Evolutionary conservation across 306 rosid species (phyloP).

Genomic region (Prunus persica): DNA sequence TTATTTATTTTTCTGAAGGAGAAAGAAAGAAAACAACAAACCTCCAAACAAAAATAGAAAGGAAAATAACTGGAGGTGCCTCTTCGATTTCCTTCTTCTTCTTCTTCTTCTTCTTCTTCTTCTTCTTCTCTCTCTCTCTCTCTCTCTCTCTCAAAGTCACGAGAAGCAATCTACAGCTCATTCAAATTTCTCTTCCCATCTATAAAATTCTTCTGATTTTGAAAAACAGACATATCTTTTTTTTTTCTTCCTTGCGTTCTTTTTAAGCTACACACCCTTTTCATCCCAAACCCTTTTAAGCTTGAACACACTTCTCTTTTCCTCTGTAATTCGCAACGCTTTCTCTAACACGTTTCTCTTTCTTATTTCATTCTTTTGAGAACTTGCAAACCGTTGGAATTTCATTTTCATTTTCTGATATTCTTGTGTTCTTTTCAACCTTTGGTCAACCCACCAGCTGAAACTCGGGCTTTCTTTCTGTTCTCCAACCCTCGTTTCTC

Average conservation of each 20-base stretch:
- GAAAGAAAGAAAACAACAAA: neutral
- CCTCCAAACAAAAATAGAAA: neutral
- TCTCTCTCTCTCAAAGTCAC: neutral
- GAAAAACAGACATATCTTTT: neutral
- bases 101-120: neutral
- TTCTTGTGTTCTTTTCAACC: conserved; percentile 4
- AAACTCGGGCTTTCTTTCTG: neutral
- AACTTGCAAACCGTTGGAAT: neutral
- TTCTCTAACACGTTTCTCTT: neutral
- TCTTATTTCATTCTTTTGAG: neutral
- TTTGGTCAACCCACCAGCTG: conserved; percentile 19
- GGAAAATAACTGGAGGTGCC: neutral
- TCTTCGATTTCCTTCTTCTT: neutral
- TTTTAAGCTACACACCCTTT: neutral
- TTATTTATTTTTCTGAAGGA: neutral
- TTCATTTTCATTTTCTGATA: neutral
- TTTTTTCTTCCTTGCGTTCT: neutral
- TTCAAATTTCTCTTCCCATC: neutral
- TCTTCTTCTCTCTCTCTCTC: neutral
- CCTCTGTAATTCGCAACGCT: neutral
- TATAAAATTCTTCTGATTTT: neutral
- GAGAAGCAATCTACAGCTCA: neutral
- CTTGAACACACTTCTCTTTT: neutral
- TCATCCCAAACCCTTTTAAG: neutral
- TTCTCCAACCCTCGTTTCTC: conserved; percentile 20